These are phyloP conservation scores for Murraya paniculata DNA, from an alignment of 345 rosid genomes.

Conservation along the genomic window DNA sequence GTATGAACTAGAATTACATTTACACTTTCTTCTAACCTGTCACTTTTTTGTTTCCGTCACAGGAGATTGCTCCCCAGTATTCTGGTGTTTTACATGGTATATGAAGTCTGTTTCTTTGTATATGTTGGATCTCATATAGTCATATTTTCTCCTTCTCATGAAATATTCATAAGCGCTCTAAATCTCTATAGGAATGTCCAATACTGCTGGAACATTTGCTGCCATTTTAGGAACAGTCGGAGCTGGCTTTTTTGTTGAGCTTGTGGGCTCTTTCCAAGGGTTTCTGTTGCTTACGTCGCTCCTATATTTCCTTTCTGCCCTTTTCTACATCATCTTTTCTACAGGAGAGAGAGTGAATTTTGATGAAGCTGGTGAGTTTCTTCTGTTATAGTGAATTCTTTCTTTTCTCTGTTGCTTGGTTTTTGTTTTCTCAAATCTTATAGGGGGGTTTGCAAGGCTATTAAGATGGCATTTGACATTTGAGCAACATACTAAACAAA, in stretches of 20 bases:
- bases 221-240: constrained; percentile 96
- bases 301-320: constrained; percentile 65
- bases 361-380: constrained; percentile 49
- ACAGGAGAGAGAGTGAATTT: constrained; percentile 82
- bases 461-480: neutral
- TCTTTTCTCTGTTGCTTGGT: neutral
- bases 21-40: constrained; percentile 23
- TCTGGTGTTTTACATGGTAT: constrained; percentile 92
- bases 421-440: constrained; percentile 1
- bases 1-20: neutral
- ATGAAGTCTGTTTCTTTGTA: neutral
- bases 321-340: constrained; percentile 71
- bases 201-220: constrained; percentile 82
- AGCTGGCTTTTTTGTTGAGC: constrained; percentile 88
- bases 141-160: neutral
- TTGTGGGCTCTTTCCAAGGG: constrained; percentile 89
- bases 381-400: neutral
- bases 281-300: constrained; percentile 73
- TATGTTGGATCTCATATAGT: neutral
- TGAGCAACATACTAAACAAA: neutral
- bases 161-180: neutral
- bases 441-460: neutral
- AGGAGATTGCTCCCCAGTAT: constrained; percentile 93
- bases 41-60: constrained; percentile 21
- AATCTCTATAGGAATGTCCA: constrained; percentile 59